Percentiles rank a stretch among this genome's conserved stretches.
Conservation (phyloP, 345 rosid species). For the Lepidium sativum region DNA sequence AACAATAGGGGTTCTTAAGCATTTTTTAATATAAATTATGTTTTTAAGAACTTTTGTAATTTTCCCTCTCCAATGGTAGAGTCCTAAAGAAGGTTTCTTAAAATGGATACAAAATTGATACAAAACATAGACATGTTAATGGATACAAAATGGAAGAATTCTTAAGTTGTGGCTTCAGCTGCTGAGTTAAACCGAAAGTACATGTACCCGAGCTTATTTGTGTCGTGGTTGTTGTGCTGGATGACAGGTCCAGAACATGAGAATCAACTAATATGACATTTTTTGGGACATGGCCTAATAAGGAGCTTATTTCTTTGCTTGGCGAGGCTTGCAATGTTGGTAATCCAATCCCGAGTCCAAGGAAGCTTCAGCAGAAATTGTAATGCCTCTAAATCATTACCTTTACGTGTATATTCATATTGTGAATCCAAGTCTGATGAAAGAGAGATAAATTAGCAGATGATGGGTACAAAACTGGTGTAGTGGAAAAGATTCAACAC, state of each 20-base stretch:
- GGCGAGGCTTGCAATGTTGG: slow-evolving; percentile 32
- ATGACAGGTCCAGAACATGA: slow-evolving; percentile 49
- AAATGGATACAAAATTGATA: no score
- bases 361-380: slow-evolving; percentile 61
- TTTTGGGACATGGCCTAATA: slow-evolving; percentile 34
- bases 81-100: no score
- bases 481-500: not conserved
- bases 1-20: no score
- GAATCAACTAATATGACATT: slow-evolving; percentile 23
- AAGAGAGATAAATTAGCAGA: no score
- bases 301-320: slow-evolving; percentile 36
- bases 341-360: slow-evolving; percentile 53
- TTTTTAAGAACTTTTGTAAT: no score
- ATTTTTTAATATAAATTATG: no score
- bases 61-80: no score
- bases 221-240: slow-evolving; percentile 33
- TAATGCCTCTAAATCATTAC: slow-evolving; percentile 33
- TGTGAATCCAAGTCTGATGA: no score
- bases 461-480: no score
- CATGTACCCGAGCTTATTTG: slow-evolving; percentile 78
- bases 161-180: slow-evolving; percentile 50
- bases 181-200: slow-evolving; percentile 64
- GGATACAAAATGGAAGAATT: no score
- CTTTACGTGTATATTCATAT: slow-evolving; percentile 32
- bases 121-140: no score